Conservation (phyloP, 192 early-diverging fungal genomes). For the Phycomyces blakesleeanus region DNA sequence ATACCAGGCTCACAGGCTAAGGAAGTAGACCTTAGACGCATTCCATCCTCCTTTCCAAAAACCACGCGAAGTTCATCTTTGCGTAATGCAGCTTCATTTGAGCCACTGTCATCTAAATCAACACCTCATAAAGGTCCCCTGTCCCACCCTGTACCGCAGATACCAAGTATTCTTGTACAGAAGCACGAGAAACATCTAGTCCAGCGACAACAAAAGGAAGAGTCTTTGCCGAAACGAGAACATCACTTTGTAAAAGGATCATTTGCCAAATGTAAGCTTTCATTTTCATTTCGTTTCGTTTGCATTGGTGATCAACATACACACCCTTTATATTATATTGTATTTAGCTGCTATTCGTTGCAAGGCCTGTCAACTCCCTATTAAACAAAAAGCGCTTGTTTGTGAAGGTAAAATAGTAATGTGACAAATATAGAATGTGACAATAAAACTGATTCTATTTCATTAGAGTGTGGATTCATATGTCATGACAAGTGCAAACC, state of each 20-base stretch:
- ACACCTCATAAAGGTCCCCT: background rate
- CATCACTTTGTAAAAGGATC: constrained; percentile 54
- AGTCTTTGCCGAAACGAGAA: background rate
- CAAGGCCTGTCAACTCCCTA: constrained; percentile 39
- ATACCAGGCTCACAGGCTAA: background rate
- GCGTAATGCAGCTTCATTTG: background rate
- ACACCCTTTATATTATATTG: too few species aligned
- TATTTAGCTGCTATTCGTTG: constrained; percentile 40
- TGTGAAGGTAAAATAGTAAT: constrained; percentile 44
- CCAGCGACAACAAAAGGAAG: background rate
- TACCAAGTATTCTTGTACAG: constrained; percentile 1
- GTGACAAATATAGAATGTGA: background rate
- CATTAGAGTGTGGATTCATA: constrained; percentile 30
- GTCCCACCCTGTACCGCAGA: background rate
- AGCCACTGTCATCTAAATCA: background rate
- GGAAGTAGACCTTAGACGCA: too few species aligned
- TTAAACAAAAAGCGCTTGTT: constrained; percentile 51
- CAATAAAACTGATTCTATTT: background rate
- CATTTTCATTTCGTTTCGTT: background rate
- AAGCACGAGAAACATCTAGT: constrained; percentile 2
- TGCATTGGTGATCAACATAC: too few species aligned
- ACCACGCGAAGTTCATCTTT: background rate
- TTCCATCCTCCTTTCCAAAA: background rate
- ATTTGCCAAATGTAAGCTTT: constrained; percentile 44
- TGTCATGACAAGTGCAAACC: constrained; percentile 36